phyloP scores from a whole-genome alignment of 441 rosid genomes.

The Pelargonium cotyledonis region DNA sequence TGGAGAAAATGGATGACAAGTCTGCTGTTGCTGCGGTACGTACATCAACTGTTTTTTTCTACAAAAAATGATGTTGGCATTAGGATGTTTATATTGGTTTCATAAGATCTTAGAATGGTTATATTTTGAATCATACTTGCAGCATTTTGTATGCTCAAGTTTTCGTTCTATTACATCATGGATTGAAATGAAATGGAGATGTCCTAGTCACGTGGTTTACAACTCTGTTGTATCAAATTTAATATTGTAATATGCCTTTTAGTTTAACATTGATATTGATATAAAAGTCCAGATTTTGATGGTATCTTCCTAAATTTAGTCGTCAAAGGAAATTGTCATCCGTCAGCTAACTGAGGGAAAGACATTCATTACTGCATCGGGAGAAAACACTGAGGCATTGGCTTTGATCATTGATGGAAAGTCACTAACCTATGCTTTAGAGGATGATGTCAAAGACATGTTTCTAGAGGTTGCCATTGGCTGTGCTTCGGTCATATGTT shows the following conservation, averaged over 20 bases:
- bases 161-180: no score
- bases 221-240: no score
- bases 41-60: not conserved
- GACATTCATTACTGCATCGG: conserved; percentile 41
- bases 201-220: no score
- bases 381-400: conserved; percentile 51
- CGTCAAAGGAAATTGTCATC: conserved; percentile 50
- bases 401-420: conserved; percentile 90
- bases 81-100: no score
- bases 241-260: no score
- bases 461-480: conserved; percentile 84
- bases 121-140: no score
- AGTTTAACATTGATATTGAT: not conserved
- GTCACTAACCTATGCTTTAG: conserved; percentile 74
- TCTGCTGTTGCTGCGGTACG: conserved; percentile 52
- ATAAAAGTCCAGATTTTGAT: conserved; percentile 1
- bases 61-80: no score
- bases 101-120: no score
- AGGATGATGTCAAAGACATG: conserved; percentile 54
- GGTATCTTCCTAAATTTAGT: conserved; percentile 39
- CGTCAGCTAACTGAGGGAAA: conserved; percentile 53
- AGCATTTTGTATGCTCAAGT: no score
- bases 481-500: conserved; percentile 96
- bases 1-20: conserved; percentile 68
- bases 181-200: no score